These are phyloP conservation scores for Heracleum sosnowskyi DNA, from an alignment of 129 eudicot genomes.

Conservation along the genomic window DNA sequence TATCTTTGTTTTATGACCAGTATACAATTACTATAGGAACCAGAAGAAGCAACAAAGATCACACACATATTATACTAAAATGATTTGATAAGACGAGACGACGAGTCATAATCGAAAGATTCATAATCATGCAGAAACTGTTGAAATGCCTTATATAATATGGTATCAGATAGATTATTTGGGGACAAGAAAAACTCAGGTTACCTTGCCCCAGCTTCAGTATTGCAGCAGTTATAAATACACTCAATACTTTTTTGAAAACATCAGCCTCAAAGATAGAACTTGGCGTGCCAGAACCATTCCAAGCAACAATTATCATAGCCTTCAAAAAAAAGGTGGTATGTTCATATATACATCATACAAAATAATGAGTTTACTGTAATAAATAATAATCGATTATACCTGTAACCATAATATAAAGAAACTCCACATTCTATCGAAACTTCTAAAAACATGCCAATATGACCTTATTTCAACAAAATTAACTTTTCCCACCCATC, in stretches of 20 bases:
- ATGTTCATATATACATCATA: neutral
- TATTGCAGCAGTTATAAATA: conserved; percentile 87
- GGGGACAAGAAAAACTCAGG: neutral
- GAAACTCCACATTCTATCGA: conserved; percentile 97
- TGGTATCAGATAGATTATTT: neutral
- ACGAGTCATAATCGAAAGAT: neutral
- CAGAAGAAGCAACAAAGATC: neutral
- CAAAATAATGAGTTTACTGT: neutral
- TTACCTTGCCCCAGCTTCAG: conserved; percentile 89
- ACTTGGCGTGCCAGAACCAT: conserved; percentile 67
- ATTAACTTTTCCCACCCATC: conserved; percentile 89
- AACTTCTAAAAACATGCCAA: conserved; percentile 96
- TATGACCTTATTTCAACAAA: conserved; percentile 91
- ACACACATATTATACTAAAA: neutral
- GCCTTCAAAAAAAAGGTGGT: conserved; percentile 38
- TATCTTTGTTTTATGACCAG: neutral
- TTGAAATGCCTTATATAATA: neutral
- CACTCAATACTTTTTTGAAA: conserved; percentile 72
- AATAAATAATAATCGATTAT: neutral
- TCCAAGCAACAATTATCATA: conserved; percentile 95
- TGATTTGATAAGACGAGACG: neutral
- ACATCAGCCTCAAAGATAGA: conserved; percentile 43
- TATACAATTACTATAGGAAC: neutral
- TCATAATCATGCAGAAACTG: neutral
- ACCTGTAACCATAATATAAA: conserved; percentile 93